These are phyloP conservation scores for Pythium oligandrum DNA, from an alignment of 352 stramenopile genomes.

Conservation along the genomic window DNA sequence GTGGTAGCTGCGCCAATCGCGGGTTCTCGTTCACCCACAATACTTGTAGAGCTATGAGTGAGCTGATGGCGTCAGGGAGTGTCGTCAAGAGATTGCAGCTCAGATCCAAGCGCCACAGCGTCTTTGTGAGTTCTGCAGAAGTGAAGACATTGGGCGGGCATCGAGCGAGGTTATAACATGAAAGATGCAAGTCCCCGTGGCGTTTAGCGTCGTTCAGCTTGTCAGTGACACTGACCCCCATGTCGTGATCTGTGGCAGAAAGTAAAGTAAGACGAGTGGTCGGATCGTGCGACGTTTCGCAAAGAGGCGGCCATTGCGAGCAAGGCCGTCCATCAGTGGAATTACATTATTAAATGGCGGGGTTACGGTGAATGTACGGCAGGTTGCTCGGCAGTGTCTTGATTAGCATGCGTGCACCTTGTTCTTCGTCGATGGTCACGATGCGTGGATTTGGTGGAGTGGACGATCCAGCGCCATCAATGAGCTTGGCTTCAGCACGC, in stretches of 20 bases:
- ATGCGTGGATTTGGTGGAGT: constrained; percentile 55
- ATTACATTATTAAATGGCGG: constrained; percentile 60
- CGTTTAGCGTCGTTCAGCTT: constrained; percentile 55
- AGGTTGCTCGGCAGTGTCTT: constrained; percentile 90
- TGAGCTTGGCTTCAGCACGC: constrained; percentile 68
- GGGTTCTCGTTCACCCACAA: constrained; percentile 88
- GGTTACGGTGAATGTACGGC: constrained; percentile 93
- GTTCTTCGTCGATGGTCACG: constrained; percentile 88
- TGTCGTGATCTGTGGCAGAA: constrained; percentile 22
- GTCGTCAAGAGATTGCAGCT: constrained; percentile 69
- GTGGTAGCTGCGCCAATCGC: constrained; percentile 40
- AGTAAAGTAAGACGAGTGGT: neutral
- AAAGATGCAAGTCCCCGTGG: constrained; percentile 55
- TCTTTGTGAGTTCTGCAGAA: constrained; percentile 17
- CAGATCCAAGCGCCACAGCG: constrained; percentile 71
- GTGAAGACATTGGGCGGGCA: constrained; percentile 28
- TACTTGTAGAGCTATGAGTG: constrained; percentile 54
- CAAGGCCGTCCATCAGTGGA: too few species aligned
- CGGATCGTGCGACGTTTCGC: neutral
- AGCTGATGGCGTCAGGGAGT: constrained; percentile 52
- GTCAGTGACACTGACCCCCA: constrained; percentile 24
- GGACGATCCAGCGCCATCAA: constrained; percentile 1
- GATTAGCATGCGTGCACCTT: constrained; percentile 81
- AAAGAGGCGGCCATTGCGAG: too few species aligned
- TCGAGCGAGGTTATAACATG: constrained; percentile 33